Percentiles rank a stretch among this genome's conserved stretches.
Evolutionary conservation across 345 rosid species (phyloP).

Genomic region (Trapa incisa): DNA sequence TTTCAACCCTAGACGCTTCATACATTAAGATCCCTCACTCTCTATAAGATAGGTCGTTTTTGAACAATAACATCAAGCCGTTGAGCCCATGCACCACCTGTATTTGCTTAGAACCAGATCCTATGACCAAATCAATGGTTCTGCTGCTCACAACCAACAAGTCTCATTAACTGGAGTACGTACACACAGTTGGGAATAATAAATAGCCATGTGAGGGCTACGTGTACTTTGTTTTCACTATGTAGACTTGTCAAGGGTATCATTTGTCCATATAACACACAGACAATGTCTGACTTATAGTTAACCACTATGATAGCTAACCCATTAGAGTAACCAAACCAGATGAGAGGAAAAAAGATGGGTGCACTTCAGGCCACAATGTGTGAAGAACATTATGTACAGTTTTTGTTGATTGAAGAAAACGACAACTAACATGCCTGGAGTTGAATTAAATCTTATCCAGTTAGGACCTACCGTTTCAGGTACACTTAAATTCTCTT

Average conservation of each 20-base stretch:
- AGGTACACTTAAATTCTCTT: too few species aligned
- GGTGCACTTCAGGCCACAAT: background rate
- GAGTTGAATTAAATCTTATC: background rate
- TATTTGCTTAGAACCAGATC: background rate
- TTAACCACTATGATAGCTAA: background rate
- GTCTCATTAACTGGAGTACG: background rate
- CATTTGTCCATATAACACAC: background rate
- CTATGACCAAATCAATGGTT: background rate
- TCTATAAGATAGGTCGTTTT: background rate
- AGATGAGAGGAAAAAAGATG: background rate
- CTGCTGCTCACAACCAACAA: background rate
- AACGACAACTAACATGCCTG: background rate
- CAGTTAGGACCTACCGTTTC: background rate
- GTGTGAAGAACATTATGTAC: background rate
- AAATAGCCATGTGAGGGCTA: background rate
- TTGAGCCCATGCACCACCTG: background rate
- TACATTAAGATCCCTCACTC: background rate
- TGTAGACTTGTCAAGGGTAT: background rate
- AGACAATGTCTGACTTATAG: background rate
- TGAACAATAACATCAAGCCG: background rate
- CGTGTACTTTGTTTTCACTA: background rate
- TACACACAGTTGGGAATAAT: background rate
- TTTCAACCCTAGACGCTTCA: background rate
- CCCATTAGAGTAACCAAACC: background rate
- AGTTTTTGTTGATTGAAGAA: background rate